Evolutionary conservation across 805 yeast genomes (phyloP).

Genomic region (Cyberlindnera maclurae): DNA sequence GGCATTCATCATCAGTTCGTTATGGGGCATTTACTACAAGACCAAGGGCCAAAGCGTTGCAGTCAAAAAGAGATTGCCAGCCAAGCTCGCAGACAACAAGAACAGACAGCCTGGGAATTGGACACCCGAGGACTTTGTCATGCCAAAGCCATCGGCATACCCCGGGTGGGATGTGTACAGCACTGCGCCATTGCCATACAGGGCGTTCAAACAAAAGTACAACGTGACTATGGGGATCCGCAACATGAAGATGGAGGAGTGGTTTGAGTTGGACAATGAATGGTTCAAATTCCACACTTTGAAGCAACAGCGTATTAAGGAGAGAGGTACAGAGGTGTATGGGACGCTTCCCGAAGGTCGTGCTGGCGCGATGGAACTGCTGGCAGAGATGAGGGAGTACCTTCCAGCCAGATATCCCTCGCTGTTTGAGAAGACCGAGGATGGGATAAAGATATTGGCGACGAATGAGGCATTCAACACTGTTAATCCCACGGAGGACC

Average conservation of each 20-base stretch:
- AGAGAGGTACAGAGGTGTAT: slow-evolving; percentile 37
- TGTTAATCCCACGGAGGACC: slow-evolving; percentile 37
- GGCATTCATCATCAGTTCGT: slow-evolving; percentile 1
- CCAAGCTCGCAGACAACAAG: slow-evolving; percentile 35
- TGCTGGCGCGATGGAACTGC: slow-evolving; percentile 48
- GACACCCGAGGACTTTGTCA: slow-evolving; percentile 43
- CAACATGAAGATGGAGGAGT: slow-evolving; percentile 48
- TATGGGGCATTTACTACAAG: background rate
- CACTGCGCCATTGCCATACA: slow-evolving; percentile 18
- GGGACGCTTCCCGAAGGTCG: slow-evolving; percentile 45
- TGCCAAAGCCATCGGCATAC: slow-evolving; percentile 44
- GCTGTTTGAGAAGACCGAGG: slow-evolving; percentile 29
- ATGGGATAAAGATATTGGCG: slow-evolving; percentile 30
- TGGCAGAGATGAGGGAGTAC: slow-evolving; percentile 44
- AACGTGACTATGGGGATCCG: slow-evolving; percentile 66
- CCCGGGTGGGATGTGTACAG: slow-evolving; percentile 20
- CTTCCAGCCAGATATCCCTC: slow-evolving; percentile 54
- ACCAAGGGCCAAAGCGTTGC: background rate
- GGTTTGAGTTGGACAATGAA: slow-evolving; percentile 67
- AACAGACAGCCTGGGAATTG: slow-evolving; percentile 42
- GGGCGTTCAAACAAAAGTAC: slow-evolving; percentile 58
- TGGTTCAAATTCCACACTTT: slow-evolving; percentile 50
- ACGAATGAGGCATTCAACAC: slow-evolving; percentile 44
- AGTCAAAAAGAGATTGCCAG: slow-evolving; percentile 25
- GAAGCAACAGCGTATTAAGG: slow-evolving; percentile 42